Conservation (phyloP, 495 filamentous ascomycete genomes). For the Hyaloscypha bicolor region DNA sequence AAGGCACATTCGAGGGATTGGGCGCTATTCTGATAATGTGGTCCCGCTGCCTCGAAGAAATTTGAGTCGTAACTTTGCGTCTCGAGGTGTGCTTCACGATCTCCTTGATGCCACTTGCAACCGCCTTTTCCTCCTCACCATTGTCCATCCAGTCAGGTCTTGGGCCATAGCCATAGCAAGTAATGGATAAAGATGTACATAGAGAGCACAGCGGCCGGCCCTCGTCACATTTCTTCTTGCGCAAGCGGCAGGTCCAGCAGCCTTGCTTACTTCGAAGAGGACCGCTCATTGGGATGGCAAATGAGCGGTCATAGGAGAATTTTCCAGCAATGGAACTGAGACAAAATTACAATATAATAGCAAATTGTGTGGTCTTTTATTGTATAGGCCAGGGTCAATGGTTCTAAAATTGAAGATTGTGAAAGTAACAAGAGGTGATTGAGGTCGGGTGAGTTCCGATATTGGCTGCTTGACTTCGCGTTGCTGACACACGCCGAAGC, state of each 20-base stretch:
- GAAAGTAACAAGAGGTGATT: no score
- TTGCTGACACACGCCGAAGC: no score
- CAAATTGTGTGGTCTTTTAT: no score
- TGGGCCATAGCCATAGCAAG: slow-evolving; percentile 40
- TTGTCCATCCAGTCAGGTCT: slow-evolving; percentile 42
- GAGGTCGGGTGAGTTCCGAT: no score
- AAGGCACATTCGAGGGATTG: slow-evolving; percentile 6
- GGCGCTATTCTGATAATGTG: slow-evolving; percentile 11
- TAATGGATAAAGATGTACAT: slow-evolving; percentile 37
- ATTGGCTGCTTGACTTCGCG: no score
- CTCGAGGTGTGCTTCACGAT: slow-evolving; percentile 19
- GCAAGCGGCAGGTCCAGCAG: slow-evolving; percentile 46
- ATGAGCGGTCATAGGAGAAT: not conserved
- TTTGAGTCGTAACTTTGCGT: slow-evolving; percentile 1
- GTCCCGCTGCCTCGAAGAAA: slow-evolving; percentile 8
- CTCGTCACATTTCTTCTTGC: slow-evolving; percentile 47
- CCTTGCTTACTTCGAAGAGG: slow-evolving; percentile 31
- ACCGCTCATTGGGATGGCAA: slow-evolving; percentile 15
- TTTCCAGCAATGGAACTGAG: not conserved
- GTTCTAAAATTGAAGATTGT: no score
- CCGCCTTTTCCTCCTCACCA: slow-evolving; percentile 29
- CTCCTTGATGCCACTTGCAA: slow-evolving; percentile 22
- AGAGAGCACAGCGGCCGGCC: slow-evolving; percentile 34
- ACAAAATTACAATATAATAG: no score
- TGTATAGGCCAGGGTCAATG: no score